A percentile compares a stretch with the other conserved stretches of the same genome.
Evolutionary conservation across 345 rosid genomes (phyloP).

Genomic region (Hypericum androsaemum): DNA sequence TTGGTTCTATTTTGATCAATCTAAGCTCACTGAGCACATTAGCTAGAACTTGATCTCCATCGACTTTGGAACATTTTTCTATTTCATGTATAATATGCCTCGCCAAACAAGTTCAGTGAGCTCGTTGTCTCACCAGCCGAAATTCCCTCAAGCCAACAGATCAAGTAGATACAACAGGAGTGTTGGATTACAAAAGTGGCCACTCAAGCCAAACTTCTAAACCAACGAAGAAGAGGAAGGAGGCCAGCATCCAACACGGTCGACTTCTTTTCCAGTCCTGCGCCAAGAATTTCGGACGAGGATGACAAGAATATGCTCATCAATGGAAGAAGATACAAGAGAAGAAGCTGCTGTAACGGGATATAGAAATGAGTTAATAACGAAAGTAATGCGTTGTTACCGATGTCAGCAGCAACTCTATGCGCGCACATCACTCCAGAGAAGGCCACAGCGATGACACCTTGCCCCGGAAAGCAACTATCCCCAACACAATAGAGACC

Average conservation of each 20-base stretch:
- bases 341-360: background rate
- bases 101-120: too few relatives aligned
- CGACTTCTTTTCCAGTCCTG: slow-evolving; percentile 78
- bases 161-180: too few relatives aligned
- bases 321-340: too few relatives aligned
- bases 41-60: too few relatives aligned
- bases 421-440: slow-evolving; percentile 96
- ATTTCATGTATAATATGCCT: too few relatives aligned
- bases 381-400: slow-evolving; percentile 26
- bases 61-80: too few relatives aligned
- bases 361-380: background rate
- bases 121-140: too few relatives aligned
- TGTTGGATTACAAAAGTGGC: background rate
- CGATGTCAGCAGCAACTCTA: slow-evolving; percentile 95
- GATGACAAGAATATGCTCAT: background rate
- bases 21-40: too few relatives aligned
- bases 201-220: slow-evolving; percentile 61
- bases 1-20: too few relatives aligned
- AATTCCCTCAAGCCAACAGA: too few relatives aligned
- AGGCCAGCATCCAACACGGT: slow-evolving; percentile 55
- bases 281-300: background rate
- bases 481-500: slow-evolving; percentile 93
- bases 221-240: slow-evolving; percentile 64
- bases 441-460: slow-evolving; percentile 94
- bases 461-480: slow-evolving; percentile 98